Conservation (phyloP, 345 rosid genomes). For the Melaleuca alternifolia region DNA sequence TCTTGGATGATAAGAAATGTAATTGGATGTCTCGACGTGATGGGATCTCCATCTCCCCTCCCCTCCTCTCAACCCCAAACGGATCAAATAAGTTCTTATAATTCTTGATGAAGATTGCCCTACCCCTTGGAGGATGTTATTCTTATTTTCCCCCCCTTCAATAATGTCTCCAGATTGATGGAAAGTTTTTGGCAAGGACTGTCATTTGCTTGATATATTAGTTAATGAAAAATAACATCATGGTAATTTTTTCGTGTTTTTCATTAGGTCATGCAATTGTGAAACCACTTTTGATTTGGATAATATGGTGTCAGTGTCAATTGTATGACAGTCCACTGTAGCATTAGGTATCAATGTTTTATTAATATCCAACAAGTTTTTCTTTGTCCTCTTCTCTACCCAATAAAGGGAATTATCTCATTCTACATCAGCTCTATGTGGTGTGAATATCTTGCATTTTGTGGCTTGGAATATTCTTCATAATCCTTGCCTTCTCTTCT, state of each 20-base stretch:
- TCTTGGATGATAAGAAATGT: background rate
- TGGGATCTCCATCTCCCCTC: background rate
- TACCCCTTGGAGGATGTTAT: background rate
- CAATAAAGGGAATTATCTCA: background rate
- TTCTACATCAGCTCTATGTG: background rate
- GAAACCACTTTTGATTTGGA: background rate
- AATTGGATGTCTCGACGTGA: background rate
- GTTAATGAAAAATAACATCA: background rate
- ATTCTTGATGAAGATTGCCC: background rate
- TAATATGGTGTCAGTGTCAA: background rate
- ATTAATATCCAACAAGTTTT: background rate
- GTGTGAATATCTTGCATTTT: background rate
- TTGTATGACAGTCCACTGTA: background rate
- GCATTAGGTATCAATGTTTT: background rate
- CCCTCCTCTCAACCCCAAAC: background rate
- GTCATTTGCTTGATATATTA: background rate
- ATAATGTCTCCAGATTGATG: background rate
- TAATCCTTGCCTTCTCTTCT: conserved; percentile 1
- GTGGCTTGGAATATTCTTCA: background rate
- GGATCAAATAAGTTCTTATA: background rate
- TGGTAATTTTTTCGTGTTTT: background rate
- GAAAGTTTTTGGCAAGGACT: background rate
- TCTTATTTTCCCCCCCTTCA: background rate
- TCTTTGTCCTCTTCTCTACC: background rate
- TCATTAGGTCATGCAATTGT: background rate